A percentile compares a stretch with the other conserved stretches of the same genome.
phyloP scores from a whole-genome alignment of 129 eudicot genomes.

The Arctium lappa region DNA sequence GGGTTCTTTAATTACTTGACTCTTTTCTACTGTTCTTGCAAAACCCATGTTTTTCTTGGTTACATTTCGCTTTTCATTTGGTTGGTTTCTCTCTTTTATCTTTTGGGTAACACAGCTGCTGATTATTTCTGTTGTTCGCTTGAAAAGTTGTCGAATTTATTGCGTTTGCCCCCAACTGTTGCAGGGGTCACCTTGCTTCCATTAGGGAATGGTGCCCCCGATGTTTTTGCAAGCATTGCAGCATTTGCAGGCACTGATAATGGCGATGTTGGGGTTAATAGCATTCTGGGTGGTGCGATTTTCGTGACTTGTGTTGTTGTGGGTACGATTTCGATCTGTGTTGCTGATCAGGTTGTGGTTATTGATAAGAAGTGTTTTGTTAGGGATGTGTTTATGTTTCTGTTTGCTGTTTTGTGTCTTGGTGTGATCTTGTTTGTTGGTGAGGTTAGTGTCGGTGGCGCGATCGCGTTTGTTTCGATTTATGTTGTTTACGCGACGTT shows the following conservation, averaged over 20 bases:
- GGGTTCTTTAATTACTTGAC: slow-evolving; percentile 58
- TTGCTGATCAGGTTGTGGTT: slow-evolving; percentile 38
- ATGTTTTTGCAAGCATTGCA: slow-evolving; percentile 84
- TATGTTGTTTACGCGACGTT: slow-evolving; percentile 61
- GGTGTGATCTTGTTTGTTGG: slow-evolving; percentile 55
- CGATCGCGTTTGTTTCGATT: slow-evolving; percentile 60
- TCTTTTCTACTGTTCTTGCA: slow-evolving; percentile 74
- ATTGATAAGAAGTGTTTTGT: slow-evolving; percentile 65
- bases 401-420: slow-evolving; percentile 48
- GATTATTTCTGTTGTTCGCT: slow-evolving; percentile 82
- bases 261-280: slow-evolving; percentile 75
- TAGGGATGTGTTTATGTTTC: slow-evolving; percentile 62
- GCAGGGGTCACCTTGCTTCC: slow-evolving; percentile 93
- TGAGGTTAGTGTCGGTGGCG: slow-evolving; percentile 50
- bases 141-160: slow-evolving; percentile 56
- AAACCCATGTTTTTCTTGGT: slow-evolving; percentile 35
- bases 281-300: slow-evolving; percentile 82
- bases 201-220: slow-evolving; percentile 89
- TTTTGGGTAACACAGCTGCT: slow-evolving; percentile 80
- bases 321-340: slow-evolving; percentile 54
- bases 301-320: slow-evolving; percentile 77
- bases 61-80: slow-evolving; percentile 47
- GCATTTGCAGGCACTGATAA: slow-evolving; percentile 63
- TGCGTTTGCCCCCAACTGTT: slow-evolving; percentile 59
- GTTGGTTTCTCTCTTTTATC: slow-evolving; percentile 65